phyloP scores from a whole-genome alignment of 352 stramenopile species.

The Phytophthora kernoviae region DNA sequence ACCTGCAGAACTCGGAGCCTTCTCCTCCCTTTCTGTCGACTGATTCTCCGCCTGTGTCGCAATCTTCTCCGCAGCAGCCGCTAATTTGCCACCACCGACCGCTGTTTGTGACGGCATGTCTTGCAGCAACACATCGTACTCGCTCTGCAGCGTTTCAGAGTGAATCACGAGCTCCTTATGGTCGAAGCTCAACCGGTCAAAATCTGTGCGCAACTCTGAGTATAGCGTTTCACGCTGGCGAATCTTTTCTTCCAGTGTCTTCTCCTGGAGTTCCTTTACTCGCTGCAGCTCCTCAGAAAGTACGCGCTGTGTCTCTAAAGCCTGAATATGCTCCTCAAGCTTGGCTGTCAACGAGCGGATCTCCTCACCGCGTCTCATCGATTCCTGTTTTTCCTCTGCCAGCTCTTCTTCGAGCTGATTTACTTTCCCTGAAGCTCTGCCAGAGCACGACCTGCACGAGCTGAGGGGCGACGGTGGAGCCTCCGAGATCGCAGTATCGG shows the following conservation, averaged over 20 bases:
- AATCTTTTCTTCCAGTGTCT: constrained; percentile 70
- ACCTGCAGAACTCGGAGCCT: constrained; percentile 13
- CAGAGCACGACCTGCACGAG: constrained; percentile 59
- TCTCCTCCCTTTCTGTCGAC: constrained; percentile 17
- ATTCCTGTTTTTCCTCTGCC: constrained; percentile 81
- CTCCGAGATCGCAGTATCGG: constrained; percentile 11
- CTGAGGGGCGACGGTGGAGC: constrained; percentile 45
- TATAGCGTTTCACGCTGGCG: constrained; percentile 62
- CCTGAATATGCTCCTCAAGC: constrained; percentile 59
- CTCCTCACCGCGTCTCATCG: constrained; percentile 71
- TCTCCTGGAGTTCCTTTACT: constrained; percentile 71
- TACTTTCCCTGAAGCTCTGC: constrained; percentile 73
- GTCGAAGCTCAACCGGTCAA: constrained; percentile 81
- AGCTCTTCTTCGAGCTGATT: constrained; percentile 78
- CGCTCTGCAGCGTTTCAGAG: constrained; percentile 74
- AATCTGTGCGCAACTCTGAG: constrained; percentile 63
- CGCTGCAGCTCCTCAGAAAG: constrained; percentile 69
- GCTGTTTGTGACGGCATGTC: constrained; percentile 49
- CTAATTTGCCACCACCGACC: constrained; percentile 45
- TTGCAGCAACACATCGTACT: constrained; percentile 66
- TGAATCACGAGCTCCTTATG: constrained; percentile 85
- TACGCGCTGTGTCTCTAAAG: constrained; percentile 63
- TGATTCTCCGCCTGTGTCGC: constrained; percentile 29
- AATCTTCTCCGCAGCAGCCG: constrained; percentile 38
- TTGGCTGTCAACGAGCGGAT: constrained; percentile 75